These are phyloP conservation scores for Nigrospora osmanthi DNA, from an alignment of 2,329 filamentous ascomycete genomes.

Conservation along the genomic window DNA sequence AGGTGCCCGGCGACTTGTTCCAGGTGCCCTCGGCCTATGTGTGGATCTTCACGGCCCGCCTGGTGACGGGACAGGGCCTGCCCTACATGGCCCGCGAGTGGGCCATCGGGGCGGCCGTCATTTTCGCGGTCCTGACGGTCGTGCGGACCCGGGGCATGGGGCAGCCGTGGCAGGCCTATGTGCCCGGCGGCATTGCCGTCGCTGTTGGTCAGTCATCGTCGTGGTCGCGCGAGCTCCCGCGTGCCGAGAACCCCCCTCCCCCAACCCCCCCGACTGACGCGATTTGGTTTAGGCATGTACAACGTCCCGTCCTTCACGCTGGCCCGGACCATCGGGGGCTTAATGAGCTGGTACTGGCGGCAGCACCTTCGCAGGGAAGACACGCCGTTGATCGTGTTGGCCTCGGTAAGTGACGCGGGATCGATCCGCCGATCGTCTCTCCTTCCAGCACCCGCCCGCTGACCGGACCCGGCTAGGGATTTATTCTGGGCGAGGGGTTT, in stretches of 20 bases:
- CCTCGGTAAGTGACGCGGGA: constrained; percentile 44
- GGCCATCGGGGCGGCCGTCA: constrained; percentile 62
- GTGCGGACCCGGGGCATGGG: constrained; percentile 53
- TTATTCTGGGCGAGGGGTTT: constrained; percentile 88
- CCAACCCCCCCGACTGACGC: not conserved
- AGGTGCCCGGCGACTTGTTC: constrained; percentile 81
- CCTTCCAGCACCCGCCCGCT: not conserved
- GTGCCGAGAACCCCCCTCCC: constrained; percentile 6
- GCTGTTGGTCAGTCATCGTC: constrained; percentile 61
- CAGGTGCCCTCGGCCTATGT: constrained; percentile 92
- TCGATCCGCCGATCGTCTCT: not conserved
- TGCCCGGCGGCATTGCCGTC: constrained; percentile 92
- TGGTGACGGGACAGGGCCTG: constrained; percentile 85
- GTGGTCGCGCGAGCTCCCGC: not conserved
- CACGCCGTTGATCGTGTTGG: constrained; percentile 82
- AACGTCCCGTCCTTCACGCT: constrained; percentile 95
- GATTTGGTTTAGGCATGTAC: constrained; percentile 65
- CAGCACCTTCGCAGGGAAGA: constrained; percentile 43
- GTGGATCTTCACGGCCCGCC: constrained; percentile 91
- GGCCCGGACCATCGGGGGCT: constrained; percentile 74
- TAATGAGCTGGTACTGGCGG: constrained; percentile 70
- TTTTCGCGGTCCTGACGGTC: constrained; percentile 67
- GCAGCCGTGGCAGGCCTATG: constrained; percentile 61
- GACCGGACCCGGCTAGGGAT: constrained; percentile 42
- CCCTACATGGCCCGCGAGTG: constrained; percentile 78